Base-by-base conservation (phyloP, 805 yeast genomes). In the Candida koratica region DNA sequence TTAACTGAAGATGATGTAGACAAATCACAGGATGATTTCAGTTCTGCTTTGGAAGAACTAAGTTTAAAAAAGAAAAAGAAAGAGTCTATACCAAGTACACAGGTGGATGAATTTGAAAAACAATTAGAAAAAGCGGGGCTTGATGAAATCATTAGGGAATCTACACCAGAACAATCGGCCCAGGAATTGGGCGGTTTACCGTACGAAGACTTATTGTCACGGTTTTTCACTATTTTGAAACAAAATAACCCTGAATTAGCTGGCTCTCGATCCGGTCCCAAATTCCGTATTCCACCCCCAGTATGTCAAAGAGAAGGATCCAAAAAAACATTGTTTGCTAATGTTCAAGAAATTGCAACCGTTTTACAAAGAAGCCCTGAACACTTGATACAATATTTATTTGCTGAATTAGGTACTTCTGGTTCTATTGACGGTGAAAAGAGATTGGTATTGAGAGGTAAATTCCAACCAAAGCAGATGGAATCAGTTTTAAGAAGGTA, bases 361-460 rank as follows among this genome's bases (percentile, higher is more conserved):
- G 93, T 88, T 39, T 75, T 93, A 71, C 97, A 93, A 66, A 81
- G 99, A 71, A 84, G 88, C 37, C 93, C 96, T 49, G 98, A 93
- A 57, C 98, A 93, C 68, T 80, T 93, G 47, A 93, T 93, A 63
- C 96, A 88, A 70, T 93, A 84, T 67, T 68, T 93, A 65, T 93
- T 93, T 67, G 97, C 97, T 1, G 99, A 93, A 71, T 75, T 93
- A 76, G 99, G 99, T 81, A 93, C 99, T 14, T 87, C 97, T 2
- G 99, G 99, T 58, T 89, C 97, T 38, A 90, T 93, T 43, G 99
- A 93, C 67, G 98, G 97, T 62, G 90, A 86, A 64, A 86, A 88
- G 73, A 83, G 98, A 67, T 78, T 93, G 61, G 88, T 93, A 46
- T 90, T 93, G 63, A 93, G 87, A 73, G 99, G 99, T 73, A 85